Conservation (phyloP, 2,329 filamentous ascomycete genomes). For the Nigrospora osmanthi region DNA sequence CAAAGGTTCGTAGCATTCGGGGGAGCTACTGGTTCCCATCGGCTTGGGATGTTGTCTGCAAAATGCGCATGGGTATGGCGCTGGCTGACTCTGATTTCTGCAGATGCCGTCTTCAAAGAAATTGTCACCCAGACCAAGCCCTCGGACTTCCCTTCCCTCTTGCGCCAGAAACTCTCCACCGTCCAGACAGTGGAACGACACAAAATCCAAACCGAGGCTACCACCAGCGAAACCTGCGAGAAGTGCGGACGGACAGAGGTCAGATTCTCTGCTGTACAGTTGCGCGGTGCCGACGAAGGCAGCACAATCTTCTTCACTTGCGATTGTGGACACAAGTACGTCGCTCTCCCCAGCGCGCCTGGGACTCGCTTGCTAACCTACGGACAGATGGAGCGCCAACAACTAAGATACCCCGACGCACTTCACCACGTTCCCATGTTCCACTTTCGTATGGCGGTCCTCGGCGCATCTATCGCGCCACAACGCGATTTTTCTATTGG, state of each 20-base stretch:
- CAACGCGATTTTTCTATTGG: not conserved
- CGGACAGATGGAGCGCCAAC: slow-evolving; percentile 35
- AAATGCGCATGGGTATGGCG: too few species aligned
- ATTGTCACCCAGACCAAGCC: slow-evolving; percentile 81
- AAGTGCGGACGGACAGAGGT: slow-evolving; percentile 79
- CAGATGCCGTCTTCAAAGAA: slow-evolving; percentile 31
- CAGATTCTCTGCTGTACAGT: slow-evolving; percentile 75
- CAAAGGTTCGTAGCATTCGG: slow-evolving; percentile 50
- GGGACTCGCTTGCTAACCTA: not conserved
- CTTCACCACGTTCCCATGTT: too few species aligned
- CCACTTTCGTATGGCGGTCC: too few species aligned
- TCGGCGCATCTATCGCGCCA: too few species aligned
- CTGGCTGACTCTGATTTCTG: not conserved
- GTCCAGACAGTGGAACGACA: slow-evolving; percentile 74
- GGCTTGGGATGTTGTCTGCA: too few species aligned
- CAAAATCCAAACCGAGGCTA: slow-evolving; percentile 67
- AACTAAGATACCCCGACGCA: slow-evolving; percentile 28
- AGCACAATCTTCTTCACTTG: slow-evolving; percentile 87
- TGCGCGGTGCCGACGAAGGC: slow-evolving; percentile 91
- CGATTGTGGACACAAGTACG: slow-evolving; percentile 78
- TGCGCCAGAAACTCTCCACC: slow-evolving; percentile 80
- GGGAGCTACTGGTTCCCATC: not conserved
- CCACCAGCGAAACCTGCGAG: slow-evolving; percentile 62
- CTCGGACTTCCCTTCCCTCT: slow-evolving; percentile 80
- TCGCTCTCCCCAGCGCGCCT: slow-evolving; percentile 5